phyloP scores from a whole-genome alignment of 306 rosid species.

The Oemleria cerasiformis region DNA sequence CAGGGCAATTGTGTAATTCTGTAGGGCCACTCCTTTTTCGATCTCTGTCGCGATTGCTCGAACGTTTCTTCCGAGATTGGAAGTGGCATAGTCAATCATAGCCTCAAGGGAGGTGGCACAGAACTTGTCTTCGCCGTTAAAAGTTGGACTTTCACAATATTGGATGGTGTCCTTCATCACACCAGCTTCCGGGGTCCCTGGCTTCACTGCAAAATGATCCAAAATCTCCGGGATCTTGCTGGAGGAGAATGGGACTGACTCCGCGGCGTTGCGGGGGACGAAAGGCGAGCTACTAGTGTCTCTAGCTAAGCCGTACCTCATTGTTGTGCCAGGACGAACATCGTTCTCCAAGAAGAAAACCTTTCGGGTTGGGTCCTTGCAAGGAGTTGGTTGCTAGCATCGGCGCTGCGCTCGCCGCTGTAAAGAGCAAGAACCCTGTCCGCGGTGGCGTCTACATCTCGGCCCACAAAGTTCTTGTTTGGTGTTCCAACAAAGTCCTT shows the following conservation, averaged over 20 bases:
- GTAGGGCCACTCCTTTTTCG: constrained; percentile 30
- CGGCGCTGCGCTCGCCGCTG: too few species aligned
- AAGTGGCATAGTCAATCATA: constrained; percentile 56
- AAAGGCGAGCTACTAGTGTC: constrained; percentile 28
- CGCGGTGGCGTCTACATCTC: too few species aligned
- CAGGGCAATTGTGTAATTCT: constrained; percentile 30
- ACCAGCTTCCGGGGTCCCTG: constrained; percentile 40
- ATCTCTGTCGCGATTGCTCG: constrained; percentile 49
- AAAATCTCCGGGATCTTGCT: constrained; percentile 34
- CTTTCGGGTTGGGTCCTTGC: background rate
- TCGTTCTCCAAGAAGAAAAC: constrained; percentile 66
- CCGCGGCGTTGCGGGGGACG: constrained; percentile 39
- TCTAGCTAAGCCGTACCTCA: constrained; percentile 39
- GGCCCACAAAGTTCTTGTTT: too few species aligned
- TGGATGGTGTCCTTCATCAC: constrained; percentile 36
- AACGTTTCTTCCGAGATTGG: constrained; percentile 52
- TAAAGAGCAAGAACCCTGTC: too few species aligned
- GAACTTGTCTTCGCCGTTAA: constrained; percentile 51
- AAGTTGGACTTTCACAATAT: constrained; percentile 39
- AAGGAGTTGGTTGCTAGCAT: too few species aligned
- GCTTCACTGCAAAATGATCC: constrained; percentile 28
- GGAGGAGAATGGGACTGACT: constrained; percentile 56
- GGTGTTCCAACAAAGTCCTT: too few species aligned
- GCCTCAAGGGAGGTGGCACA: constrained; percentile 82
- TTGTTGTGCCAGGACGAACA: constrained; percentile 30